These are phyloP conservation scores for Penicillium sp. DNA, from an alignment of 2,329 filamentous ascomycete species.

Conservation along the genomic window DNA sequence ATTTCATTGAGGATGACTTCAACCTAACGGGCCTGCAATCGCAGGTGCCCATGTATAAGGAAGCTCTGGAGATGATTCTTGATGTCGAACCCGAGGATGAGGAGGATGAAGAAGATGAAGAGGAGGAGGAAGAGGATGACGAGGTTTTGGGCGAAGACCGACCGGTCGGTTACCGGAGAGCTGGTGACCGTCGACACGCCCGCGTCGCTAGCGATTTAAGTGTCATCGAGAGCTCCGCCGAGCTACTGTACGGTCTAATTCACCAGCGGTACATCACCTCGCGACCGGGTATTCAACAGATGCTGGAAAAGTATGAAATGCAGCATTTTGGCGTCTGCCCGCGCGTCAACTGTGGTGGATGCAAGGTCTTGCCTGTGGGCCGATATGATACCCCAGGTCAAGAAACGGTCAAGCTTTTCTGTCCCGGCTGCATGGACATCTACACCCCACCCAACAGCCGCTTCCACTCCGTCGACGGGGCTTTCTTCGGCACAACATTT, in stretches of 20 bases:
- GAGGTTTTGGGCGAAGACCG: conserved; percentile 62
- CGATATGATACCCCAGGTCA: conserved; percentile 92
- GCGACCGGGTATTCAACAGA: conserved; percentile 92
- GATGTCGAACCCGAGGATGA: conserved; percentile 95
- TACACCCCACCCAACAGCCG: conserved; percentile 96
- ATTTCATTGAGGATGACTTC: conserved; percentile 99
- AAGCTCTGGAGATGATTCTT: conserved; percentile 98
- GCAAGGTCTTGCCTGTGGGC: conserved; percentile 88
- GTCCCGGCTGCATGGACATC: conserved; percentile 92
- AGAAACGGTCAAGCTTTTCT: conserved; percentile 98
- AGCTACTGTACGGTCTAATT: conserved; percentile 96
- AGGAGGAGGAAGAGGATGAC: conserved; percentile 68
- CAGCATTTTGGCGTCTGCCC: conserved; percentile 95
- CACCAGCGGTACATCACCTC: conserved; percentile 99
- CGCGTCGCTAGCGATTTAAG: conserved; percentile 90
- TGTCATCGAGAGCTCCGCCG: conserved; percentile 95
- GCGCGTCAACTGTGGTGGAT: conserved; percentile 87
- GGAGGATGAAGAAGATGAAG: conserved; percentile 64
- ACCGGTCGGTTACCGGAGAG: conserved; percentile 46
- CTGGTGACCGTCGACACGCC: conserved; percentile 71
- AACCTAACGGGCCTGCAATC: conserved; percentile 93
- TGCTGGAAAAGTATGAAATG: conserved; percentile 98
- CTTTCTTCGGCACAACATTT: conserved; percentile 97
- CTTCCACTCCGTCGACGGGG: conserved; percentile 95
- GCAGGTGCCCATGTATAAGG: conserved; percentile 98